These are phyloP conservation scores for Apiospora saccharicola DNA, from an alignment of 2,329 filamentous ascomycete genomes.

Conservation along the genomic window DNA sequence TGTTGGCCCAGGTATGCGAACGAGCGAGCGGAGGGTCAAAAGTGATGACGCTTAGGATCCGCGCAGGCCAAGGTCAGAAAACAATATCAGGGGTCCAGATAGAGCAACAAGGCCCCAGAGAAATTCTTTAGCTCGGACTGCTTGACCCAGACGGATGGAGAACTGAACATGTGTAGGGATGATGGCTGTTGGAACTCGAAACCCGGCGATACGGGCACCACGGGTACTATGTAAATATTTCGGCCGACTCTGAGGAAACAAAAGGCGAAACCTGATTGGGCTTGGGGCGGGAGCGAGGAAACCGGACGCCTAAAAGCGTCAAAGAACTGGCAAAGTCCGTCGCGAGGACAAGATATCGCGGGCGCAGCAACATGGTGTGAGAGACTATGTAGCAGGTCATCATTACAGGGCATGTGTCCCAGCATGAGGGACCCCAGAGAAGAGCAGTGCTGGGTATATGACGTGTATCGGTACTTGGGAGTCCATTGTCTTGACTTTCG, in stretches of 20 bases:
- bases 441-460: slow-evolving; percentile 10
- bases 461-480: slow-evolving; percentile 18
- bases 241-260: background rate
- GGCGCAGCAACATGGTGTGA: slow-evolving; percentile 20
- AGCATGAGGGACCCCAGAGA: background rate
- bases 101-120: slow-evolving; percentile 16
- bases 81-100: slow-evolving; percentile 11
- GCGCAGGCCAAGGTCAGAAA: background rate
- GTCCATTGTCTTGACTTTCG: slow-evolving; percentile 4
- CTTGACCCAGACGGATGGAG: slow-evolving; percentile 15
- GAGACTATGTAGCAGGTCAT: slow-evolving; percentile 30
- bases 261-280: background rate
- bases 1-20: background rate
- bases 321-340: slow-evolving; percentile 11
- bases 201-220: slow-evolving; percentile 6
- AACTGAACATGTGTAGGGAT: slow-evolving; percentile 16
- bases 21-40: slow-evolving; percentile 14
- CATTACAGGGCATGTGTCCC: slow-evolving; percentile 25
- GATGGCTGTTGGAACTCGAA: slow-evolving; percentile 14
- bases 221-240: slow-evolving; percentile 6
- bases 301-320: slow-evolving; percentile 11
- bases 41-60: slow-evolving; percentile 24
- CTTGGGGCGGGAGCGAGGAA: slow-evolving; percentile 9
- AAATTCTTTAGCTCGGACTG: slow-evolving; percentile 5
- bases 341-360: slow-evolving; percentile 10